phyloP scores from a whole-genome alignment of 441 rosid species.

The Euphorbia schlechtendalii region DNA sequence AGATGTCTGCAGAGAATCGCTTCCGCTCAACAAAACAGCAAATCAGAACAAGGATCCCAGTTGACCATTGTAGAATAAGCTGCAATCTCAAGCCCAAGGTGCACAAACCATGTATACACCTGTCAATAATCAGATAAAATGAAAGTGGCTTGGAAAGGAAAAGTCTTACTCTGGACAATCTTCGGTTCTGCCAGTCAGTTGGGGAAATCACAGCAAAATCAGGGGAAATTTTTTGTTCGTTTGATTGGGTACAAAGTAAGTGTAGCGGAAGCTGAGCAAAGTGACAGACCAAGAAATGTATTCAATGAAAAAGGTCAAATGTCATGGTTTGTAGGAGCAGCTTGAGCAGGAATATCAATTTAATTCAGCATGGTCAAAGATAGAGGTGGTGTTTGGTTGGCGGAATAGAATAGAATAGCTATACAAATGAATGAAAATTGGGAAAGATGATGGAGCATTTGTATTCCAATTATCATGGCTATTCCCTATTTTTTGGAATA shows the following conservation, averaged over 20 bases:
- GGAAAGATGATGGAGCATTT: too few species aligned
- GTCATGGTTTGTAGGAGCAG: not conserved
- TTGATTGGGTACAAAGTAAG: constrained; percentile 4
- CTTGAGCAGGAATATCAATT: not conserved
- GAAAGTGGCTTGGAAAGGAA: constrained; percentile 29
- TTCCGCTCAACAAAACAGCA: constrained; percentile 76
- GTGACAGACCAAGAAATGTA: not conserved
- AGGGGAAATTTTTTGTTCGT: constrained; percentile 4
- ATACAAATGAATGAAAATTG: too few species aligned
- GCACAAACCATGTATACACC: constrained; percentile 38
- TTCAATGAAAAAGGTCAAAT: not conserved
- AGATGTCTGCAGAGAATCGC: constrained; percentile 53
- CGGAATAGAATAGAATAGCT: too few species aligned
- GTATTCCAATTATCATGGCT: too few species aligned
- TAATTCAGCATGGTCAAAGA: constrained; percentile 1
- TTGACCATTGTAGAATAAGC: constrained; percentile 96
- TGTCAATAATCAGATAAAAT: constrained; percentile 43
- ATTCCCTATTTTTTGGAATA: too few species aligned
- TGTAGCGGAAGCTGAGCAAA: not conserved
- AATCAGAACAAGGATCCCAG: constrained; percentile 78
- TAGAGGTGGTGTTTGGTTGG: too few species aligned
- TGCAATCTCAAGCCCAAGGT: constrained; percentile 74
- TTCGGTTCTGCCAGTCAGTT: constrained; percentile 26
- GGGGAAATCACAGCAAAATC: not conserved
- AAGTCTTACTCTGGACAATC: constrained; percentile 30